Evolutionary conservation across 768 basidiomycete species (phyloP), one percentile per base, ranked within the genome.

Genomic region (Tulasnella sp.): DNA sequence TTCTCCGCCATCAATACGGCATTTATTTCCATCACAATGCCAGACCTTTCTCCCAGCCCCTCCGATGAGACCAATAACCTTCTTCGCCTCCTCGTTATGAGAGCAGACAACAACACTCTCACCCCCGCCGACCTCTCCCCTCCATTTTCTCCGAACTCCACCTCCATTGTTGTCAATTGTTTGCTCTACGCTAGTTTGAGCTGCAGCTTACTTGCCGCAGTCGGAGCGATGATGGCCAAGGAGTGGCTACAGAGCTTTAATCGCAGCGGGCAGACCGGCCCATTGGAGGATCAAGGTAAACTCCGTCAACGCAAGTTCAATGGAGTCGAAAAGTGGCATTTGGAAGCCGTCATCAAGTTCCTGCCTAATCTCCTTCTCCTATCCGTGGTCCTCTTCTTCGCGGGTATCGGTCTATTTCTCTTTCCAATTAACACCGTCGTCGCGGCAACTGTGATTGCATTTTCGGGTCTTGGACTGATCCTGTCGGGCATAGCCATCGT

Each of bases 231-330:
- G 48, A 48, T 48, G 48, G 42, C 74, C n/a, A 75, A 75, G 23
- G 44, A 75, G 13, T 75, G 74, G 74, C 35, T 75, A 10, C 44
- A 37, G 16, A 35, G 46, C 44, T 75, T 40, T 29, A 20, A 75
- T 18, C 23, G 35, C 20, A 75, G 18, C 44, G 74, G 74, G 23
- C 55, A 48, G 29, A 57, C 74, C 74, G 74, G 55, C 7, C 74
- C 74, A 20, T 11, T 48, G 6, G 37, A 48, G 32, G 44, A 48
- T 3, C 74, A 75, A 29, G 51, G 39, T 2, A 15, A 20, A 37
- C 23, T 37, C 37, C 23, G 74, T 0, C 42, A 46, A 55, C 18
- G 46, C 32, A 75, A 75, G 35, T 55, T 55, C 55, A 23, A 26
- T 6, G 74, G 74, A 10, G n/a, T 55, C 23, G 46, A 75, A 46